Conservation (phyloP, 2,329 filamentous ascomycete genomes). For the Paecilomyces fulvus region DNA sequence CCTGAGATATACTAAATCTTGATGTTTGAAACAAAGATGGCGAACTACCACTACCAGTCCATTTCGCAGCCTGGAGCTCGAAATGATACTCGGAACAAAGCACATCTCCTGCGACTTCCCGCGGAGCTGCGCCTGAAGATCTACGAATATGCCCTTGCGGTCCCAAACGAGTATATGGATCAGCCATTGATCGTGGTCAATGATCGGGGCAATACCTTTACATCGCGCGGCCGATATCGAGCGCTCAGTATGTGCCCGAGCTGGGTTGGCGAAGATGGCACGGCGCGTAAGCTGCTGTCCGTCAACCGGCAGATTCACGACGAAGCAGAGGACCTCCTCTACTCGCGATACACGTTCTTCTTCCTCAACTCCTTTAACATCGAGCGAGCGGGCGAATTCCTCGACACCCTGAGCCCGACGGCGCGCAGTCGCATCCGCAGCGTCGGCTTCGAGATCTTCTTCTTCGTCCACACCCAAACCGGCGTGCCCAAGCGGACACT, state of each 20-base stretch:
- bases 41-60: neutral
- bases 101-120: constrained; percentile 18
- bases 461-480: constrained; percentile 27
- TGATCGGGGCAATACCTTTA: constrained; percentile 25
- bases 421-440: constrained; percentile 23
- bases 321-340: constrained; percentile 26
- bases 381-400: constrained; percentile 20
- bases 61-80: neutral
- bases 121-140: constrained; percentile 26
- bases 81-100: constrained; percentile 2
- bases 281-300: constrained; percentile 19
- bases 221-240: constrained; percentile 20
- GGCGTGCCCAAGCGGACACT: constrained; percentile 25
- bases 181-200: constrained; percentile 25
- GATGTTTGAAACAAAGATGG: neutral
- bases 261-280: constrained; percentile 24
- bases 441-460: constrained; percentile 28
- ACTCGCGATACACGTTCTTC: constrained; percentile 26
- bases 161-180: constrained; percentile 24
- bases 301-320: constrained; percentile 28
- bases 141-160: constrained; percentile 22
- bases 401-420: constrained; percentile 24
- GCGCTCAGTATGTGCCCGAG: constrained; percentile 25
- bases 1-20: neutral
- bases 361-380: constrained; percentile 27